Evolutionary conservation across 805 yeast genomes (phyloP).

Genomic region (Saccharomycopsis sp.): DNA sequence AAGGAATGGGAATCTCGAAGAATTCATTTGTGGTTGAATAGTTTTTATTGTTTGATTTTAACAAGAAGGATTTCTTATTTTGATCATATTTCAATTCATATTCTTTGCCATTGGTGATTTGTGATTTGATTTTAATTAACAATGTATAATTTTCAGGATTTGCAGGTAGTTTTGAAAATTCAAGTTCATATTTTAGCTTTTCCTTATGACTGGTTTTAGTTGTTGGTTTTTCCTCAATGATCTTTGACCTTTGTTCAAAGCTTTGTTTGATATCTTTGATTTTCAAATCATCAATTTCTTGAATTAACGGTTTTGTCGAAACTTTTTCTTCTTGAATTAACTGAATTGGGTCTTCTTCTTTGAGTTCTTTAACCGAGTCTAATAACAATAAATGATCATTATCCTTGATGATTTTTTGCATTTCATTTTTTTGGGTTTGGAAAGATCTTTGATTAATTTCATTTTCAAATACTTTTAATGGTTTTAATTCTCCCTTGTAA

Average conservation of each 20-base stretch:
- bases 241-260: background rate
- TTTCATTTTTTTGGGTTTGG: constrained; percentile 27
- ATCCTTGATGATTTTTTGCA: constrained; percentile 23
- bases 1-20: constrained; percentile 30
- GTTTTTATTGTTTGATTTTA: constrained; percentile 24
- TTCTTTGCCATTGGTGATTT: constrained; percentile 24
- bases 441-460: constrained; percentile 33
- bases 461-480: constrained; percentile 32
- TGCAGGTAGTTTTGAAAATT: constrained; percentile 21
- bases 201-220: background rate
- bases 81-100: constrained; percentile 25
- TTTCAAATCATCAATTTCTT: constrained; percentile 34
- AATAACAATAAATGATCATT: constrained; percentile 23
- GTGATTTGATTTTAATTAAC: constrained; percentile 27
- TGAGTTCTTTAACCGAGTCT: constrained; percentile 13
- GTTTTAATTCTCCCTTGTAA: constrained; percentile 41
- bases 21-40: constrained; percentile 20
- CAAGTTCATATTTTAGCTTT: constrained; percentile 11
- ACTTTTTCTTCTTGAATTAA: background rate
- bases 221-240: background rate
- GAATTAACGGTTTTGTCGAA: constrained; percentile 28
- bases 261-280: background rate
- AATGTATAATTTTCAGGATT: constrained; percentile 23
- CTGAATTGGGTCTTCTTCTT: constrained; percentile 1
- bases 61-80: constrained; percentile 23